phyloP scores from a whole-genome alignment of 2,329 filamentous ascomycete genomes.

The Cladobotryum protrusum region DNA sequence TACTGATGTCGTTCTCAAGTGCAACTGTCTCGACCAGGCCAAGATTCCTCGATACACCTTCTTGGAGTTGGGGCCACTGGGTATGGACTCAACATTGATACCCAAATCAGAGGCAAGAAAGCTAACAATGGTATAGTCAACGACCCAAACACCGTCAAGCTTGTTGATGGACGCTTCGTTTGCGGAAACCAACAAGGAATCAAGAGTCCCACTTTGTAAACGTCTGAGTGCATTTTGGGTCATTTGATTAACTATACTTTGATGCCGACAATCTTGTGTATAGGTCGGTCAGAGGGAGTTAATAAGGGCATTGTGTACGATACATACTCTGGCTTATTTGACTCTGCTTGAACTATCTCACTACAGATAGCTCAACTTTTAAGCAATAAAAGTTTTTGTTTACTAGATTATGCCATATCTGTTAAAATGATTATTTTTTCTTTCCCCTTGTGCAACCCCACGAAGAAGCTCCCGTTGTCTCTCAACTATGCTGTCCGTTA shows the following conservation, averaged over 20 bases:
- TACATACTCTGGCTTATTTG: too few species aligned
- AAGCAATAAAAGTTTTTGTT: too few species aligned
- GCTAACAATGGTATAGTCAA: constrained; percentile 9
- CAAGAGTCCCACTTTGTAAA: constrained; percentile 7
- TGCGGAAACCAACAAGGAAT: constrained; percentile 17
- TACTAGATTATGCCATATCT: too few species aligned
- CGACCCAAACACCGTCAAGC: constrained; percentile 12
- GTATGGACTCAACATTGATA: constrained; percentile 7
- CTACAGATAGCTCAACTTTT: too few species aligned
- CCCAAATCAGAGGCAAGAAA: background rate
- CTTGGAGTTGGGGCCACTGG: constrained; percentile 12
- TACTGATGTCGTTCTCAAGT: constrained; percentile 13
- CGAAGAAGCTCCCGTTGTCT: too few species aligned
- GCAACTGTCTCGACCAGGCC: constrained; percentile 14
- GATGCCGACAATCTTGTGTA: too few species aligned
- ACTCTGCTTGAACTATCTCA: too few species aligned
- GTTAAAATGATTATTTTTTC: too few species aligned
- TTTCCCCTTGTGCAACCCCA: too few species aligned
- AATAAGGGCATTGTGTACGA: too few species aligned
- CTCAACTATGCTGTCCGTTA: too few species aligned
- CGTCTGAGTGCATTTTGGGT: background rate
- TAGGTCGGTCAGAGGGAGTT: too few species aligned
- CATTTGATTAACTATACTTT: background rate
- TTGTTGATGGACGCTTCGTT: constrained; percentile 14
- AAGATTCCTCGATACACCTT: constrained; percentile 11